Base-by-base conservation (phyloP, 2,329 filamentous ascomycete species). In the Hymenoscyphus salicellus region DNA sequence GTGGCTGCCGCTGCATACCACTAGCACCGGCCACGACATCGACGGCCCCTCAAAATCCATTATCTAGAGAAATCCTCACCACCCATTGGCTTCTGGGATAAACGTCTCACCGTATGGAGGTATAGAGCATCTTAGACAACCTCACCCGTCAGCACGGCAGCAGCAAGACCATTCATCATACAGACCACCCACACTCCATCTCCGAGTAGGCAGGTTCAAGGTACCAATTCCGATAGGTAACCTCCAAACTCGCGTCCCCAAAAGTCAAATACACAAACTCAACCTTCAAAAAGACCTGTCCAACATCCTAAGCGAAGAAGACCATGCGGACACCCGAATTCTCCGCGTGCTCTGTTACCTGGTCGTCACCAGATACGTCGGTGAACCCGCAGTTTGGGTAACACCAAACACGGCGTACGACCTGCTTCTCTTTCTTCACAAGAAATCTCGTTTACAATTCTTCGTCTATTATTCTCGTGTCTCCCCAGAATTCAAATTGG, bases 291-390 rank as follows among this genome's bases (percentile, higher is more conserved):
- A 49, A 23, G 6, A 52, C 46, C 20, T 52, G 46, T 52, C 23
- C 49, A 28, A n/a, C 46, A 61, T 23, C 11, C 43, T 32, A 30
- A 28, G 46, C 62, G 17, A 33, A 23, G 16, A 56, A 28, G 56
- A 65, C 41, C 65, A 71, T 68, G 66, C 69, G 65, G 63, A 64
- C 65, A 65, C 49, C 69, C 69, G 69, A 71, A 68, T 65, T 66
- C 65, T 72, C 69, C 68, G 65, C 63, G 60, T 61, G 60, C 49
- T 55, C 46, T 46, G 60, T 61, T 61, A 38, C 60, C 30, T 28
- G 56, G 65, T 58, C 59, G 67, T 68, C 67, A 67, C 62, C 65
- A 68, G 69, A 64, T 57, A 59, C 46, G 20, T 52, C 46, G 46
- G 46, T 52, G 46, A 11, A 49, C 43, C 46, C 46, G 20, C 20